Base-by-base conservation (phyloP, 495 filamentous ascomycete genomes). In the Penicillium herquei region DNA sequence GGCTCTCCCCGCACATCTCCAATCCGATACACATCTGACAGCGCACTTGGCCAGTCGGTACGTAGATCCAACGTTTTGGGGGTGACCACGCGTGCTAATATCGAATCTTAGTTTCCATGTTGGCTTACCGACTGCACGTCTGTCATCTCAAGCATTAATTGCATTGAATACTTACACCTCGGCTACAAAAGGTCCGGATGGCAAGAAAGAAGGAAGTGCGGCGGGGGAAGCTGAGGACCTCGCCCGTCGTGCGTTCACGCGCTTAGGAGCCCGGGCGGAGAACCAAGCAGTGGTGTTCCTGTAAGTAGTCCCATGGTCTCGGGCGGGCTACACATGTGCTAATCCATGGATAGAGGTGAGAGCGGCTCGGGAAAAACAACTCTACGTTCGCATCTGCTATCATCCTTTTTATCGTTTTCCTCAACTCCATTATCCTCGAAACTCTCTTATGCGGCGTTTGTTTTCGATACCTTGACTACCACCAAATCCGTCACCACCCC, bases 401-500 rank as follows among this genome's bases (percentile, higher is more conserved):
- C 90, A 9, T 82, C 91, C 13, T 81, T 98, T 44, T 78, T 98
- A 2, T 87, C 85, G 54, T 93, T 88, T 62, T 94, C 91, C 11
- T 89, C 91, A 0, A 98, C 94, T 7, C 94, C 94, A 1, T 74
- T 98, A 4, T 97, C 93, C 2, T 87, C 85, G 53, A 98, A 96
- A 69, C 78, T 97, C 18, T 96, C 92, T 3, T 89, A 93, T 35
- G 93, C 94, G 34, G 86, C 91, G 11, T 98, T 96, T 68, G 82
- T 97, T 21, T 97, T 98, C 69, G 94, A 98, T 68, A 87, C 91
- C 7, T 80, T 98, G 39, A 98, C 94, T 4, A 96, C 94, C 7
- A 98, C 93, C n/a, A 98, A 98, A 76, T 96, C 92, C 14, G 81
- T 90, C 16, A 96, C 92, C 6, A 96, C 92, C 0, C 92, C 92